Evolutionary conservation across 371 early-diverging fungal species (phyloP), one percentile per base, ranked within the genome.

Genomic region (Rhizopus arrhizus): DNA sequence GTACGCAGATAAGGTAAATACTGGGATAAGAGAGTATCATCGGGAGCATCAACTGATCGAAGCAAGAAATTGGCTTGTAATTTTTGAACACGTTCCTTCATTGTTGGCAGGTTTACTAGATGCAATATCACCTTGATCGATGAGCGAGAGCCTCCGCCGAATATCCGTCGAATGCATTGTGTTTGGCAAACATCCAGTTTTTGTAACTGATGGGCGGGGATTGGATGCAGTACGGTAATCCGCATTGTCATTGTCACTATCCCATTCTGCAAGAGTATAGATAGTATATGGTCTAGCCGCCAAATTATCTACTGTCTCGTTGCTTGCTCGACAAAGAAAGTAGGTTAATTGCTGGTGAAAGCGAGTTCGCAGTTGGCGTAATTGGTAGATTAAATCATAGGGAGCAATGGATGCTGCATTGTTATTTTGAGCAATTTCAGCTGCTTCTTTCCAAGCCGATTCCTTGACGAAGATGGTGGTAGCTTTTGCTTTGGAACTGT

Each of bases 201-300:
- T n/a, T n/a, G n/a, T n/a, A n/a, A n/a, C n/a, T n/a, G n/a, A n/a
- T n/a, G n/a, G n/a, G n/a, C n/a, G n/a, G n/a, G n/a, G n/a, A n/a
- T 59, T 51, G 59, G 15, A 50, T 42, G 31, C 51, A 51, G 43
- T 51, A 51, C 59, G 59, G 4, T 51, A 59, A 51, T 59, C 52
- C 42, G 59, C 52, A 59, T 56, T 48, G 59, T 54, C 56, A 54
- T 51, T 41, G 29, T 38, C 56, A 36, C 38, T 55, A 32, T 65
- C 56, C 60, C 50, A 59, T 35, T 65, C 55, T 53, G 65, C 49
- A 42, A 59, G 65, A 43, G 65, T 56, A 58, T 48, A 59, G 33
- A 65, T 56, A 29, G 52, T 60, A 36, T 65, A 59, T 50, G 56
- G 56, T n/a, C 59, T 45, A 43, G 52, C 34, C 15, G 46, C 32